Base-by-base conservation (phyloP, 345 rosid genomes). In the Arabidopsis suecica region DNA sequence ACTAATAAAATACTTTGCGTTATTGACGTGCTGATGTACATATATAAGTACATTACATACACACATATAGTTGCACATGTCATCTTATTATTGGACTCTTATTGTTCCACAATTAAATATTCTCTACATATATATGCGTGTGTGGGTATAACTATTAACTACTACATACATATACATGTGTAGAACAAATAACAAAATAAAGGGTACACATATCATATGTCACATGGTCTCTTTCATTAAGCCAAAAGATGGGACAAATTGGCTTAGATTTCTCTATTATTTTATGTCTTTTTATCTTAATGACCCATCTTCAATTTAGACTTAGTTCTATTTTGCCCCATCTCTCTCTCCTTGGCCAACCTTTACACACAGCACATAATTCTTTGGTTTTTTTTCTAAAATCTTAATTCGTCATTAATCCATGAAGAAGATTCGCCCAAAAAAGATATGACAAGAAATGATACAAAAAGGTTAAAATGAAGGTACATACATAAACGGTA, bases 171-270 rank as follows among this genome's bases (percentile, higher is more conserved):
- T 41, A 67, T 60, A 67, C 63, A 68, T 69, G 70, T 61, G 65
- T 40, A 69, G 18, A 49, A 48, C 38, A 57, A 40, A 58, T n/a
- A 37, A 22, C 5, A 45, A 47, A 69, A 6, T 38, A 53, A 53
- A 67, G 61, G 25, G 25, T 74, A 44, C 34, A 66, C 72, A 76
- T 69, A 55, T 69, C 70, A 69, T 76, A 62, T 70, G 75, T 63
- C 28, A 55, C 63, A 13, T 69, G 71, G 76, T 77, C 76, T 56
- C 67, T 70, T 77, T 77, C 80, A 77, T 47, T 60, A 64, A 64
- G 71, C 72, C 80, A 70, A 77, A 64, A 65, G 80, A 64, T 70
- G 67, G 71, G 80, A 77, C 61, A 70, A 70, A 77, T 55, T 40
- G 53, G 45, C 54, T 70, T 56, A 55, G 16, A 28, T 36, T 42